phyloP scores from a whole-genome alignment of 345 rosid genomes.

The Litchi chinensis region DNA sequence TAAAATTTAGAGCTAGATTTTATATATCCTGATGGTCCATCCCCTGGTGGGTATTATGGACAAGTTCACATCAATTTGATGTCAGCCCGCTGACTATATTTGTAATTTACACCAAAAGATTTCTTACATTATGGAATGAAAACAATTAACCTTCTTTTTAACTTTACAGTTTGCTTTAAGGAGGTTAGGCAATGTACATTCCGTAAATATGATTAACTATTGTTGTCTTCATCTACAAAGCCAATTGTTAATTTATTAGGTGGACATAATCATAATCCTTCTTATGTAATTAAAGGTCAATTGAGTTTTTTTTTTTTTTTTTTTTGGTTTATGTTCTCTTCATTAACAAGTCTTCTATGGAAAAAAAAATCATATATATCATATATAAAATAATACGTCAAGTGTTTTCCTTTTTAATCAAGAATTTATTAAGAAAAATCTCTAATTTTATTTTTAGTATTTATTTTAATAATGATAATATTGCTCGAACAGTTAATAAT shows the following conservation, averaged over 20 bases:
- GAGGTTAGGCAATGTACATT: not conserved
- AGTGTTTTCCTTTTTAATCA: no score
- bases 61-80: conserved; percentile 17
- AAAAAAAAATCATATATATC: no score
- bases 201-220: not conserved
- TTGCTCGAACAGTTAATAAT: no score
- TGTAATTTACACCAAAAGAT: not conserved
- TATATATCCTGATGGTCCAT: not conserved
- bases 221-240: not conserved
- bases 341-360: not conserved
- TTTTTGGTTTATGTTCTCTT: not conserved
- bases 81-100: conserved; percentile 9
- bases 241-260: conserved; percentile 11
- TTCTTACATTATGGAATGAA: not conserved
- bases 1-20: not conserved
- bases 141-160: not conserved
- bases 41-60: conserved; percentile 20
- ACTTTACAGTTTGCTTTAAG: not conserved
- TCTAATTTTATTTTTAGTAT: not conserved
- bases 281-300: not conserved
- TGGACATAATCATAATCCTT: not conserved
- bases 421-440: no score
- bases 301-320: no score
- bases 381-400: no score
- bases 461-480: no score